Base-by-base conservation (phyloP, 2,329 filamentous ascomycete genomes). In the Aspergillus brasiliensis region DNA sequence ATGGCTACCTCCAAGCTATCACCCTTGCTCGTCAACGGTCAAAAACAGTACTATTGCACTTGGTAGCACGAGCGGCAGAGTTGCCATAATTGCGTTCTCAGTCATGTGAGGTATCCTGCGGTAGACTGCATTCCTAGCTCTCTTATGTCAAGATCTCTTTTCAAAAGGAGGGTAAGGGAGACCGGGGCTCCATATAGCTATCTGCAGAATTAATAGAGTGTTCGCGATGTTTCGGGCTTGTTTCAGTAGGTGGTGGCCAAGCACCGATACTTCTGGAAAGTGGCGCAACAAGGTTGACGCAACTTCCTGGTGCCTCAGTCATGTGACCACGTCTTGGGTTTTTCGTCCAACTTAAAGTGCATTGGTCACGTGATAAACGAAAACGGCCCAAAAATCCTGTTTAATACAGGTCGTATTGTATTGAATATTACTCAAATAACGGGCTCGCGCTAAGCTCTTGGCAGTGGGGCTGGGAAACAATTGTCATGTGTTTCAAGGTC, bases 21-120 rank as follows among this genome's bases (percentile, higher is more conserved):
- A 38, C 6, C 31, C 44, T 34, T 3, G 7, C 31, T 59, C 23
- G 23, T 51, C 42, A 51, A n/a, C 57, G 8, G 42, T 23, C 25
- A 51, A 51, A 56, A 46, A 56, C n/a, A 21, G 44, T 40, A 49
- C 28, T 49, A 56, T 56, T 8, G 54, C 54, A 56, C 28, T 56
- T 40, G 54, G 54, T 23, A 38, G 54, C 27, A 10, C 3, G 23
- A 49, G 25, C 40, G 54, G 54, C 28, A 56, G 54, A 48, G 42
- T 56, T 49, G 3, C 5, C 25, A 40, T 56, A 17, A 56, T 56
- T 34, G 6, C 8, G 3, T 58, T 46, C 48, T 44, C 55, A 31
- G 38, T 37, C 15, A 38, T 38, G 13, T 38, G 3, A 38, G 34
- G 34, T 38, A 38, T 38, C 34, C 15, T 38, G 13, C n/a, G 13